Evolutionary conservation across 148 eudicot species (phyloP).

Genomic region (Pouteria glomerata): DNA sequence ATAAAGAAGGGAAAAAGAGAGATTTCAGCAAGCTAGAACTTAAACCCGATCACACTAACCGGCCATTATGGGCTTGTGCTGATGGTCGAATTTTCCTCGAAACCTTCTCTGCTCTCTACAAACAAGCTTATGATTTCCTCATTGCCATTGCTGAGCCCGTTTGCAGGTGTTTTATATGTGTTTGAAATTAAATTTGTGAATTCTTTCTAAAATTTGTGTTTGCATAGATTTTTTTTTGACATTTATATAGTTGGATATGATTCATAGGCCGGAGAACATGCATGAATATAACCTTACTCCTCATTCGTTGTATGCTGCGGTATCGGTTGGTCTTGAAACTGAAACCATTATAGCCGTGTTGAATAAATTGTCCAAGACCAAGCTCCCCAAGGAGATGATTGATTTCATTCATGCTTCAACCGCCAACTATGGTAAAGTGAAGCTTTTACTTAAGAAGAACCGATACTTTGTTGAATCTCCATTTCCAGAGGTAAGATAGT

Average conservation of each 20-base stretch:
- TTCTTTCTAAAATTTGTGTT: background rate
- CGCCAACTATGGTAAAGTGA: conserved; percentile 97
- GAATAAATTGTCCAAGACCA: conserved; percentile 85
- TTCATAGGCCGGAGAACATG: conserved; percentile 51
- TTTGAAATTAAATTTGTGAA: background rate
- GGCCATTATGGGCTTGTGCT: conserved; percentile 98
- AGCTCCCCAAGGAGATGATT: conserved; percentile 94
- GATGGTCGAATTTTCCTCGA: conserved; percentile 97
- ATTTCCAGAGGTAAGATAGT: conserved; percentile 70
- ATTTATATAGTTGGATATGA: background rate
- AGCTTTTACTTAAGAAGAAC: conserved; percentile 95
- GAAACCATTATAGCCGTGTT: conserved; percentile 80
- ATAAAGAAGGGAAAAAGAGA: conserved; percentile 57
- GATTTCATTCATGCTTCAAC: conserved; percentile 87
- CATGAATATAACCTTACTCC: conserved; percentile 98
- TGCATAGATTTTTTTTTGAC: background rate
- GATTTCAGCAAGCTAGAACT: conserved; percentile 89
- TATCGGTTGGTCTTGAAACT: conserved; percentile 94
- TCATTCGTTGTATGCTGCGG: conserved; percentile 93
- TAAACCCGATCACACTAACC: conserved; percentile 79
- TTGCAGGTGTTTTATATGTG: conserved; percentile 54
- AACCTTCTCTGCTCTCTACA: conserved; percentile 85
- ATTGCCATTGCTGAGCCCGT: conserved; percentile 99
- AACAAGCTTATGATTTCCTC: conserved; percentile 97
- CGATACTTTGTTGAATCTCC: conserved; percentile 91